These are phyloP conservation scores for Dryas integrifolia DNA, from an alignment of 331 rosid genomes.

Conservation along the genomic window DNA sequence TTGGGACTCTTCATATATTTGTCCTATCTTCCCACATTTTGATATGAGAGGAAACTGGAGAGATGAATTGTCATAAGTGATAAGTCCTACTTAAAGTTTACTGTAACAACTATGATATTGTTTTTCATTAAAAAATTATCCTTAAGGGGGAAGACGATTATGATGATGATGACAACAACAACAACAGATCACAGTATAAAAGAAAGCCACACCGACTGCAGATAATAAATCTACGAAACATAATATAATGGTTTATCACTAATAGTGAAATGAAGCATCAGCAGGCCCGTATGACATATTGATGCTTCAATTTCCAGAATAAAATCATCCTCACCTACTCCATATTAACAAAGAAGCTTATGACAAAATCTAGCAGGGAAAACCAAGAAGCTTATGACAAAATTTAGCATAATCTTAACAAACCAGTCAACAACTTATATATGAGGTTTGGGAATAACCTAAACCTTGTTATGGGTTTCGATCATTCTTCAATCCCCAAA, in stretches of 20 bases:
- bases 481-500: not conserved
- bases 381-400: not conserved
- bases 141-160: not conserved
- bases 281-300: not conserved
- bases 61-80: conserved; percentile 16
- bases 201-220: conserved; percentile 2
- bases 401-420: not conserved
- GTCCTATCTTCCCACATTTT: conserved; percentile 74
- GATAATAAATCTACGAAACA: not conserved
- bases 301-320: not conserved
- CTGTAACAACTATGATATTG: conserved; percentile 7
- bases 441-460: not conserved
- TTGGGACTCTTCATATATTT: conserved; percentile 50
- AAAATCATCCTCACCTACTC: not conserved
- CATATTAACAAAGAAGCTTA: not conserved
- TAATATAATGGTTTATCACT: not conserved
- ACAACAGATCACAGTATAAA: not conserved
- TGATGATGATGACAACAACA: not conserved
- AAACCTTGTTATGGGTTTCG: not conserved
- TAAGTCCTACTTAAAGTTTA: conserved; percentile 26
- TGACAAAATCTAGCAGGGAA: not conserved
- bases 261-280: conserved; percentile 1
- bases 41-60: conserved; percentile 91
- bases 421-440: not conserved
- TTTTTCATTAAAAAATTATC: not conserved